Percentiles rank a stretch among this genome's conserved stretches.
These are phyloP conservation scores for Agaricales sp. DNA, from an alignment of 1,284 basidiomycete species.

Conservation along the genomic window DNA sequence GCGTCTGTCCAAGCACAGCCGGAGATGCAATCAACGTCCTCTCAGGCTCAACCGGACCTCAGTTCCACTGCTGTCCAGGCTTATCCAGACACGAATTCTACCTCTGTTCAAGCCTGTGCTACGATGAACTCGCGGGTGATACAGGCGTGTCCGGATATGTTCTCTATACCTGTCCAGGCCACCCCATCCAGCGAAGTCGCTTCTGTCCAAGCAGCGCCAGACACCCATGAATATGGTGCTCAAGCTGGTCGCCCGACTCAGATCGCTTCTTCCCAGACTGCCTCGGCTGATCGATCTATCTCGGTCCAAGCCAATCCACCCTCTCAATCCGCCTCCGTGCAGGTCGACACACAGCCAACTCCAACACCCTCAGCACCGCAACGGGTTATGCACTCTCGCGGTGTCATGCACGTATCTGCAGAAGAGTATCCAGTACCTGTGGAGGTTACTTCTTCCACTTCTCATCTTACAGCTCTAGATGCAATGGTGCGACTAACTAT, in stretches of 20 bases:
- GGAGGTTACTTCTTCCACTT: too few relatives aligned
- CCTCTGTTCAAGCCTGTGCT: neutral
- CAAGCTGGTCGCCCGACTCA: too few relatives aligned
- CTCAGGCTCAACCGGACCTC: conserved; percentile 3
- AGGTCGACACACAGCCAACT: too few relatives aligned
- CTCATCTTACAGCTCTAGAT: too few relatives aligned
- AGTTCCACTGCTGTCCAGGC: conserved; percentile 11
- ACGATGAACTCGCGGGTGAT: neutral
- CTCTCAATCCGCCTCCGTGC: neutral
- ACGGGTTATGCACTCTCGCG: too few relatives aligned
- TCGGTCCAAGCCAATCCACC: neutral
- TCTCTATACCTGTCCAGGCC: neutral
- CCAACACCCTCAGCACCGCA: too few relatives aligned
- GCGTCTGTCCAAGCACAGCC: neutral
- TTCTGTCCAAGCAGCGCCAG: too few relatives aligned
- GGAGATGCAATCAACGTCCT: neutral
- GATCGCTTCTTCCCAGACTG: neutral
- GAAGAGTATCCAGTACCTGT: too few relatives aligned
- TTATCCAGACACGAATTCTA: neutral
- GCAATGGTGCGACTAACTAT: too few relatives aligned
- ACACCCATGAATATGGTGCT: too few relatives aligned
- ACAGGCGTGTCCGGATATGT: neutral
- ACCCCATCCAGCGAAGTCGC: neutral
- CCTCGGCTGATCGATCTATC: neutral
- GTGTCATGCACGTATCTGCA: too few relatives aligned